These are phyloP conservation scores for Prunus kanzakura DNA, from an alignment of 306 rosid genomes.

Conservation along the genomic window DNA sequence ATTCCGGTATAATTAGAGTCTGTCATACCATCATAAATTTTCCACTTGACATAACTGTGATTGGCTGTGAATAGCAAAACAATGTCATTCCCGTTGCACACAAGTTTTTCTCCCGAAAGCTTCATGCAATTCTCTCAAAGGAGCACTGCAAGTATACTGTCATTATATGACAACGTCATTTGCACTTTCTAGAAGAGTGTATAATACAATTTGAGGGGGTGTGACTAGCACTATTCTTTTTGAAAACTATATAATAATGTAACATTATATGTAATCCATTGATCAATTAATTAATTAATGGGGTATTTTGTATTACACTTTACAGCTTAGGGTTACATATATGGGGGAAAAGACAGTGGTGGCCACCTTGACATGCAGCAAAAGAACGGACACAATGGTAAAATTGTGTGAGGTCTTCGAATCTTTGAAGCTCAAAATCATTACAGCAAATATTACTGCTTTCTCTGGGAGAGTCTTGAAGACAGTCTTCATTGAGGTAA, in stretches of 20 bases:
- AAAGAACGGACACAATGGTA: conserved; percentile 82
- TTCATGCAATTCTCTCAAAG: background rate
- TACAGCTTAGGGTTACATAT: conserved; percentile 67
- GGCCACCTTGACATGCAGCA: conserved; percentile 82
- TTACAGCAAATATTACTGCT: conserved; percentile 69
- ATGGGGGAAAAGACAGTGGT: conserved; percentile 74
- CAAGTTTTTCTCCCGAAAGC: background rate
- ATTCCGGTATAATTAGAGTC: rapidly evolving
- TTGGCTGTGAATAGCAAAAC: too few species aligned
- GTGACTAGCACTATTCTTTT: too few species aligned
- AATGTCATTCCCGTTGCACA: too few species aligned
- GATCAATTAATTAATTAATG: background rate
- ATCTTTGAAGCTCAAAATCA: conserved; percentile 82
- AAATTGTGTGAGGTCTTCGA: conserved; percentile 85
- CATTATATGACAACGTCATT: background rate
- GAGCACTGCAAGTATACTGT: too few species aligned
- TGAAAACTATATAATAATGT: background rate
- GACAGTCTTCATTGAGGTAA: conserved; percentile 88
- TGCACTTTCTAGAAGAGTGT: background rate
- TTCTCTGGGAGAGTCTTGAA: conserved; percentile 72
- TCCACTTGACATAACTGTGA: too few species aligned
- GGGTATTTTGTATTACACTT: background rate
- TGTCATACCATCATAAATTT: too few species aligned
- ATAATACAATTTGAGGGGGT: background rate
- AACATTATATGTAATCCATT: background rate